A percentile compares a stretch with the other conserved stretches of the same genome.
These are phyloP conservation scores for Stentor roeselii DNA, from an alignment of 73 alveolate genomes.

Conservation along the genomic window DNA sequence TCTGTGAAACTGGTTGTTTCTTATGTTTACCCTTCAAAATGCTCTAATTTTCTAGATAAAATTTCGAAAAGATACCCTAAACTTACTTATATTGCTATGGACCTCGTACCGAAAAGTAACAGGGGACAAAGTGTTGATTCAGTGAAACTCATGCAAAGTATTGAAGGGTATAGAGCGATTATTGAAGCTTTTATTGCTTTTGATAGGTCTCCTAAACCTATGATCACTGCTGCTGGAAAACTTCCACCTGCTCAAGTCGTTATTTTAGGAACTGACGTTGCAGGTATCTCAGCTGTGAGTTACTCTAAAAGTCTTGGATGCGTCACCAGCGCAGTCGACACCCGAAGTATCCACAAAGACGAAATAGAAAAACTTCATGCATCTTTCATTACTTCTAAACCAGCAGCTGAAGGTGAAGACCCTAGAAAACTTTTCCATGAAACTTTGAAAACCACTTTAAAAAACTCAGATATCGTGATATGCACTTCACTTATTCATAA, in stretches of 20 bases:
- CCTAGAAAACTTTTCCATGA: neutral
- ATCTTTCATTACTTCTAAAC: slow-evolving; percentile 60
- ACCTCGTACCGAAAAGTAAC: slow-evolving; percentile 77
- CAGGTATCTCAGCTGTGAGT: slow-evolving; percentile 58
- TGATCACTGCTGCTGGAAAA: slow-evolving; percentile 41
- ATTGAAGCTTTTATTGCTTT: slow-evolving; percentile 58
- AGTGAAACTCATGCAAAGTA: slow-evolving; percentile 55
- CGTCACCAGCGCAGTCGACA: slow-evolving; percentile 56
- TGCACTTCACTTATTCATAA: neutral
- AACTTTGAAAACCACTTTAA: neutral
- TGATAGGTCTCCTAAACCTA: slow-evolving; percentile 39
- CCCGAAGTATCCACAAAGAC: slow-evolving; percentile 57
- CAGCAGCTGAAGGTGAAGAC: slow-evolving; percentile 56
- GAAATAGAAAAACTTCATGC: slow-evolving; percentile 72
- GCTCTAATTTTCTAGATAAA: neutral
- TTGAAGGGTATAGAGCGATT: slow-evolving; percentile 82
- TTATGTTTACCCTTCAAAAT: slow-evolving; percentile 38
- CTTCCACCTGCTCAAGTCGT: slow-evolving; percentile 82
- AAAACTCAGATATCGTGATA: neutral
- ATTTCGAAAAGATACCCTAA: slow-evolving; percentile 19
- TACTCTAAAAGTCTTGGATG: slow-evolving; percentile 49
- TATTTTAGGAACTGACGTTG: slow-evolving; percentile 70
- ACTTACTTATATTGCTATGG: slow-evolving; percentile 44
- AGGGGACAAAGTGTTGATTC: slow-evolving; percentile 72
- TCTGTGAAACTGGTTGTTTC: neutral